Base-by-base conservation (phyloP, 2,329 filamentous ascomycete species). In the Periconia sp. region DNA sequence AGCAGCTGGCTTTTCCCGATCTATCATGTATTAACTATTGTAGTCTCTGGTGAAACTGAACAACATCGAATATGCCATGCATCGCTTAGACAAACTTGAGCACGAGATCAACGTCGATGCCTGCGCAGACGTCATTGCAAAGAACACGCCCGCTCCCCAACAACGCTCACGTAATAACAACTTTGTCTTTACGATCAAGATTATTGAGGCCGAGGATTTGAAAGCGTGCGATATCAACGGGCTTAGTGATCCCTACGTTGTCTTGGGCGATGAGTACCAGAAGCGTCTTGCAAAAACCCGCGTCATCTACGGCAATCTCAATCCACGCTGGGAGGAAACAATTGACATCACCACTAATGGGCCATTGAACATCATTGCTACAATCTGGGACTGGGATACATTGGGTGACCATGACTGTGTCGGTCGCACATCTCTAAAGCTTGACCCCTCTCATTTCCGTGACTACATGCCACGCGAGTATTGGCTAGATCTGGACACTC, bases 171-270 rank as follows among this genome's bases (percentile, higher is more conserved):
- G 86, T 63, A 88, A 86, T 64, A 89, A 86, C 58, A 97, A 95
- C 70, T 97, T 96, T 71, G 92, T 97, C 51, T 99, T 99, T 75
- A 97, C 94, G 0, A 92, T 99, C 76, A 99, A 99, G 77, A 92
- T 99, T 54, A 92, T 99, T 23, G 94, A 99, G 75, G 94, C 91
- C 9, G 94, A 99, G 75, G 94, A 99, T 66, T 81, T 99, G 63
- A 97, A 97, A 75, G 91, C 94, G n/a, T 97, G 94, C 71, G 94
- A 99, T 74, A 87, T 96, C 63, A 95, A 90, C 65, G 94, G 94
- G 35, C 85, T 89, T 60, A 97, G 93, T 70, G 94, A 99, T 75
- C 94, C 94, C 0, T 99, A 99, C 68, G 92, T 99, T 30, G 93
- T 99, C 15, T 85, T 99, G 58, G 91, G 93, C 45, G 94, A 99